Percentiles rank a stretch among this genome's conserved stretches.
Conservation (phyloP, 2,329 filamentous ascomycete genomes). For the Cadophora luteo-olivacea region DNA sequence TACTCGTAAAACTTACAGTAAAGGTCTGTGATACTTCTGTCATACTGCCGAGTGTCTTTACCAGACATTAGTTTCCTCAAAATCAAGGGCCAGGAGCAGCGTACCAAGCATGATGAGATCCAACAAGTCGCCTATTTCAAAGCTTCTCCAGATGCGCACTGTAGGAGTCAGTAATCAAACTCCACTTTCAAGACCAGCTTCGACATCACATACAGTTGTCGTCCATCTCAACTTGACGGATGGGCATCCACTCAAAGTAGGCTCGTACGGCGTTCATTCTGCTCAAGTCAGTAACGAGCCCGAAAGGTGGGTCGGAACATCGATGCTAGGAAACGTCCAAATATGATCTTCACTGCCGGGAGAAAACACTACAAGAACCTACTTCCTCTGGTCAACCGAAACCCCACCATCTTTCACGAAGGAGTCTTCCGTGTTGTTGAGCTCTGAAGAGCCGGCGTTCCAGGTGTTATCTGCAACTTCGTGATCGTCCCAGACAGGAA, state of each 20-base stretch:
- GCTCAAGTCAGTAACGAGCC: neutral
- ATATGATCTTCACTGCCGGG: neutral
- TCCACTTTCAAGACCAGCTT: conserved; percentile 28
- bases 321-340: neutral
- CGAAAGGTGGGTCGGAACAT: neutral
- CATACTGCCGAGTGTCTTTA: conserved; percentile 61
- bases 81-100: neutral
- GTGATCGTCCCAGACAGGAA: conserved; percentile 69
- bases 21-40: conserved; percentile 66
- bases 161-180: neutral
- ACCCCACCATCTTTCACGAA: conserved; percentile 63
- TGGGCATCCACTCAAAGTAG: conserved; percentile 67
- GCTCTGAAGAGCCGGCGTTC: conserved; percentile 62
- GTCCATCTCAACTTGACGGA: conserved; percentile 67
- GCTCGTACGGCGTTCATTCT: conserved; percentile 72
- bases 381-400: conserved; percentile 73
- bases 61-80: neutral
- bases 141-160: conserved; percentile 70
- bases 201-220: conserved; percentile 53
- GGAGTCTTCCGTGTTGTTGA: conserved; percentile 72
- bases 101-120: conserved; percentile 73
- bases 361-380: neutral
- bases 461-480: conserved; percentile 70
- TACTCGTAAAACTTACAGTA: conserved; percentile 45
- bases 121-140: conserved; percentile 69